A percentile compares a stretch with the other conserved stretches of the same genome.
phyloP scores from a whole-genome alignment of 2,329 filamentous ascomycete species.

The Ophiostoma populinum region DNA sequence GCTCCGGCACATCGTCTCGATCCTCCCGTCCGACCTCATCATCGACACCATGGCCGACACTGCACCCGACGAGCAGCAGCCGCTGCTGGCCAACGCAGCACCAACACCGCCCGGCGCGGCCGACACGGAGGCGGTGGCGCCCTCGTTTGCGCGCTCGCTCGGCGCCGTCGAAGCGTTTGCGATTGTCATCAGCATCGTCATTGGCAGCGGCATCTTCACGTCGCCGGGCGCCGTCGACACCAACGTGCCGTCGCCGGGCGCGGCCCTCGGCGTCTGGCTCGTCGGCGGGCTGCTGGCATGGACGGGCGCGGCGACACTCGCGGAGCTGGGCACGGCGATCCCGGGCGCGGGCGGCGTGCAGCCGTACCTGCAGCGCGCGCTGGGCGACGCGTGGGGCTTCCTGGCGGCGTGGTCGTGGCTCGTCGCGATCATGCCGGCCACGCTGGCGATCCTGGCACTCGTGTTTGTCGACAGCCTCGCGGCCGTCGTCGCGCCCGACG shows the following conservation, averaged over 20 bases:
- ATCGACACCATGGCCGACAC: too few relatives aligned
- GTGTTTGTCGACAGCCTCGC: constrained; percentile 42
- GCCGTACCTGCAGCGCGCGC: constrained; percentile 43
- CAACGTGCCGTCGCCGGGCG: constrained; percentile 45
- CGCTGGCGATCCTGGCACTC: constrained; percentile 45
- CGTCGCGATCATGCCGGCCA: constrained; percentile 45
- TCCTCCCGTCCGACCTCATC: too few relatives aligned
- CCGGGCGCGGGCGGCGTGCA: constrained; percentile 47
- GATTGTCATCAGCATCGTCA: constrained; percentile 45
- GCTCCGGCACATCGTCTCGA: too few relatives aligned
- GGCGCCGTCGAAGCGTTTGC: constrained; percentile 34
- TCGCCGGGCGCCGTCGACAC: constrained; percentile 45
- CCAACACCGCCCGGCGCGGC: not conserved
- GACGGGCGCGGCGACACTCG: constrained; percentile 45
- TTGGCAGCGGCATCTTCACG: constrained; percentile 49
- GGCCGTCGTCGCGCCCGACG: not conserved
- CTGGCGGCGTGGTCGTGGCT: constrained; percentile 49
- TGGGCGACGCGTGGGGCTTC: constrained; percentile 43
- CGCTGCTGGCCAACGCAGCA: not conserved
- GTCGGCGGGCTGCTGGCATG: constrained; percentile 45
- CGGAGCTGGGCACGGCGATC: constrained; percentile 45
- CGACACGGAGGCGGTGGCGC: not conserved
- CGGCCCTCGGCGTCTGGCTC: constrained; percentile 40
- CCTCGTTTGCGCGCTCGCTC: constrained; percentile 5
- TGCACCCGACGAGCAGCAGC: too few relatives aligned